Base-by-base conservation (phyloP, 306 rosid genomes). In the Benincasa hispida region DNA sequence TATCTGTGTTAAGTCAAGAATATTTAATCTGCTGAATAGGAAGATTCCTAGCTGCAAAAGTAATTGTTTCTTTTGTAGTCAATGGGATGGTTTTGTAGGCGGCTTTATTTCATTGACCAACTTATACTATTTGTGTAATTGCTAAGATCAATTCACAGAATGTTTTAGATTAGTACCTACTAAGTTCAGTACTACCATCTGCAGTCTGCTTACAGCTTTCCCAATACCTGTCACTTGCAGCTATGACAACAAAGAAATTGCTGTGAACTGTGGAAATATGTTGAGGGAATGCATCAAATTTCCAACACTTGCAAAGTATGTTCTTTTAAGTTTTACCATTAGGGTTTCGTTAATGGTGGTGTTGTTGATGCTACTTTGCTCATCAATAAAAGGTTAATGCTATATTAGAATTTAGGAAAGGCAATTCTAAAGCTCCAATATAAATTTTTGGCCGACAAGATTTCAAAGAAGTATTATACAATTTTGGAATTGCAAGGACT, bases 211-310 rank as follows among this genome's bases (percentile, higher is more conserved):
- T 48, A 72, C 42, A 15, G 7, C 42, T 18, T 50, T 72, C n/a
- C 42, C 2, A 0, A 18, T 25, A 19, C 76, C 54, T 78, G 45
- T 63, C 76, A 77, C 78, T 24, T 57, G 53, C 96, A 94, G 99
- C 86, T 92, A 94, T 84, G 99, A 92, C 84, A 94, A 92, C 89
- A 92, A 88, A 88, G 99, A 94, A 79, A 86, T 92, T 83, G 96
- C 99, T 61, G 82, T 94, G 85, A 90, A 84, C 85, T 89, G 91
- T 85, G 99, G 97, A 84, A 80, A 70, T 83, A 94, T 94, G 96
- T 82, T 94, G 92, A 89, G 98, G 84, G 97, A 94, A 76, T 92
- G 99, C 89, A 88, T 94, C 85, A 94, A 88, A 82, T 90, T 90
- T 77, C 88, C 92, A 13, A 62, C 83, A 80, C 91, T 92, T 63